A percentile compares a stretch with the other conserved stretches of the same genome.
phyloP scores from a whole-genome alignment of 2,329 filamentous ascomycete genomes.

The Alternaria hordeiaustralica region DNA sequence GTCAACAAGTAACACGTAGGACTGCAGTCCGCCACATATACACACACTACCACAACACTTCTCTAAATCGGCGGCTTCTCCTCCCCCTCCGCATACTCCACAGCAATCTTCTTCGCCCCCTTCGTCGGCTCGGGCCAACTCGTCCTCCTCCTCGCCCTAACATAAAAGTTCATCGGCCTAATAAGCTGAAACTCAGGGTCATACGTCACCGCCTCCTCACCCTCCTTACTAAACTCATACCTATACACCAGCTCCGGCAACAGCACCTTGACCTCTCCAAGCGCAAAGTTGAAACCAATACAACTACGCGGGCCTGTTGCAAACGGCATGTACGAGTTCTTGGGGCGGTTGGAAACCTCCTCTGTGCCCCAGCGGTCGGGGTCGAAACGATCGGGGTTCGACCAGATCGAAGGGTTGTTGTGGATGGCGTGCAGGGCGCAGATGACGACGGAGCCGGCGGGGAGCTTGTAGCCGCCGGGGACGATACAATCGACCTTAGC shows the following conservation, averaged over 20 bases:
- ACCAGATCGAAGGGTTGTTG: conserved; percentile 63
- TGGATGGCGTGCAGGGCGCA: conserved; percentile 56
- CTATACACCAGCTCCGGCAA: conserved; percentile 14
- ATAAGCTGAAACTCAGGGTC: conserved; percentile 22
- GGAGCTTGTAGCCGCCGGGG: conserved; percentile 65
- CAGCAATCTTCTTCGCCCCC: conserved; percentile 16
- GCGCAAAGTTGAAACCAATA: conserved; percentile 21
- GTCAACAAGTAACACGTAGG: too few species aligned
- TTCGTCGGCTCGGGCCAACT: conserved; percentile 7
- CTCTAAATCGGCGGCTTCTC: conserved; percentile 13
- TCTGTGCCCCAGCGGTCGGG: conserved; percentile 66
- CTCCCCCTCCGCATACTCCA: conserved; percentile 17
- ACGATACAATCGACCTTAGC: conserved; percentile 63
- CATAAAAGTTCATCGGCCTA: conserved; percentile 21
- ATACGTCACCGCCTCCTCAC: conserved; percentile 12
- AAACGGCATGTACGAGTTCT: conserved; percentile 21
- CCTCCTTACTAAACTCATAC: conserved; percentile 18
- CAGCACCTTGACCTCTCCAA: conserved; percentile 16
- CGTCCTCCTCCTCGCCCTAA: conserved; percentile 16
- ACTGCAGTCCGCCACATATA: too few species aligned
- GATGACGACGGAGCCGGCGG: conserved; percentile 61
- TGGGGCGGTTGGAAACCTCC: conserved; percentile 43
- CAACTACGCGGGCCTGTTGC: conserved; percentile 17
- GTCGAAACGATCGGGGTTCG: conserved; percentile 64
- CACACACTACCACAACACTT: too few species aligned